Evolutionary conservation across 2,329 filamentous ascomycete genomes (phyloP), one percentile per base, ranked within the genome.

Genomic region (Ilyonectria sp.): DNA sequence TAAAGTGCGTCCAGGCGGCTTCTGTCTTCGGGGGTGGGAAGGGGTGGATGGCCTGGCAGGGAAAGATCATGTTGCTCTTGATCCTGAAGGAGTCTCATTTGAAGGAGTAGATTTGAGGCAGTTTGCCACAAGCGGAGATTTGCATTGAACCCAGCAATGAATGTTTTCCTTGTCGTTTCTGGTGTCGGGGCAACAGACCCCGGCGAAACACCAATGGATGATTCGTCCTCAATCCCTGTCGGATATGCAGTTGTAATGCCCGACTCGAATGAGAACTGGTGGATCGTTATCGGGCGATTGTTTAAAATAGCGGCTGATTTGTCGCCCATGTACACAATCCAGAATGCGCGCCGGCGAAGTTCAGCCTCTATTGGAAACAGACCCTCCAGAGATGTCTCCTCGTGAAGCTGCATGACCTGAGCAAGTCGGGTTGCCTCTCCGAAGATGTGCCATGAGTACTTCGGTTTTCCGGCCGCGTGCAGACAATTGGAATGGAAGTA

Each of bases 401-500:
- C 79, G 49, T 85, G 78, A 31, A 85, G 69, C 15, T 81, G 76
- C 82, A 85, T 84, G 1, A 80, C 79, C 66, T 85, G 82, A 0
- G 79, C 80, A 6, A 85, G 77, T 2, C 82, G 75, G 4, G 79
- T 80, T 1, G 82, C 83, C 64, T 84, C 82, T 1, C 83, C 82
- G 68, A 85, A 82, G 1, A 84, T 82, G 54, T 84, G 81, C 82
- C 83, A 84, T 5, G 83, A 84, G 21, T 82, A 79, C 29, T 81
- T 79, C 4, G 82, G 81, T 46, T 82, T 83, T 0, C 82, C 83
- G 1, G 80, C 75, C 1, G 82, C 82, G 53, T 85, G 83, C 2
- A 85, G 70, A 47, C 82, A 83, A 60, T 83, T 84, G 15, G 83
- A 84, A 57, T 85, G 83, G 26, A 84, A 82, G 58, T 84, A 83